Conservation (phyloP, 805 yeast genomes). For the Yarrowia sp. region DNA sequence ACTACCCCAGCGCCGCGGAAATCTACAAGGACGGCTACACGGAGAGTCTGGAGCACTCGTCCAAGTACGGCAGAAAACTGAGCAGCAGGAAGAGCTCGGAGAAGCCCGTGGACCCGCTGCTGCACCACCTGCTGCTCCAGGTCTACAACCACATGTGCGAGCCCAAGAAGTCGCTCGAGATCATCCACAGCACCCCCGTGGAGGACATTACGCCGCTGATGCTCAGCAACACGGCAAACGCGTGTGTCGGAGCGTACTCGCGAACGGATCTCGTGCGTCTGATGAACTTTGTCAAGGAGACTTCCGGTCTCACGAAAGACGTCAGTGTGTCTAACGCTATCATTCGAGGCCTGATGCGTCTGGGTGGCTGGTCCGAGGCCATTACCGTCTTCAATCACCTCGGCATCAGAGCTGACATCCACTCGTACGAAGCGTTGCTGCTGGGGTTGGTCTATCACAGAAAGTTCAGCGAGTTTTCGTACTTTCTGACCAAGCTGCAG, state of each 20-base stretch:
- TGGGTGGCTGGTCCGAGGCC: constrained; percentile 19
- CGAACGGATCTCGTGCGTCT: background rate
- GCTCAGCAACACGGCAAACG: background rate
- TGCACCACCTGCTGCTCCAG: background rate
- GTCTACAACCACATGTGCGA: background rate
- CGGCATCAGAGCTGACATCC: background rate
- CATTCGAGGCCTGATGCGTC: constrained; percentile 12
- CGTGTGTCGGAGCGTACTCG: constrained; percentile 8
- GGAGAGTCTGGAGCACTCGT: background rate
- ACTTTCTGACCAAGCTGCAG: background rate
- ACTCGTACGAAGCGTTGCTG: background rate
- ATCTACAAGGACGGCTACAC: background rate
- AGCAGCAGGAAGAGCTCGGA: background rate
- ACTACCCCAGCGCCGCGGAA: background rate
- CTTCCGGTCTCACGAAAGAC: background rate
- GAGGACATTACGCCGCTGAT: background rate
- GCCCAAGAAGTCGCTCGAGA: background rate
- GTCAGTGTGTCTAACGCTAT: background rate
- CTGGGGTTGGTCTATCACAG: background rate
- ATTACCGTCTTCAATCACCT: background rate
- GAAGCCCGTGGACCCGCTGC: background rate
- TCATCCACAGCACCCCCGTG: background rate
- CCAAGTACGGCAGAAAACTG: background rate
- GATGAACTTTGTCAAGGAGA: background rate
- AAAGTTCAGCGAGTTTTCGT: background rate